Evolutionary conservation across 2,329 filamentous ascomycete genomes (phyloP).

Genomic region (Bretziella fagacearum): DNA sequence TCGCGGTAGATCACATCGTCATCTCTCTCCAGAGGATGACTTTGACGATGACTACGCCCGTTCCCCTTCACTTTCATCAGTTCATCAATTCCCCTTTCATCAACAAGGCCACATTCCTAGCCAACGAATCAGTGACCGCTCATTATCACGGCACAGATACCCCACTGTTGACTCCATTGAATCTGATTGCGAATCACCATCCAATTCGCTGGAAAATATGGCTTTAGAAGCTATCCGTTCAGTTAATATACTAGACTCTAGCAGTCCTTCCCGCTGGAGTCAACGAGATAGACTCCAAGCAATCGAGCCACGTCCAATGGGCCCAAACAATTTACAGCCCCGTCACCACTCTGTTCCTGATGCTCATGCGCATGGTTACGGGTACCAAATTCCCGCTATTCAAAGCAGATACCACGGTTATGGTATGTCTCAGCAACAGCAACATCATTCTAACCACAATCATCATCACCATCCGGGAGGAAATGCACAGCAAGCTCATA

Average conservation of each 20-base stretch:
- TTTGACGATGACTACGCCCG: constrained; percentile 3
- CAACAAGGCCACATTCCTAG: constrained; percentile 2
- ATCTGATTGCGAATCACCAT: background rate
- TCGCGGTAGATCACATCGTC: background rate
- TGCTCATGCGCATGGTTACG: background rate
- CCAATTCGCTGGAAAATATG: background rate
- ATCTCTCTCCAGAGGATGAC: background rate
- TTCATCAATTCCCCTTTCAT: constrained; percentile 2
- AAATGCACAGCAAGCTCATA: too few species aligned
- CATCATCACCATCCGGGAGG: too few species aligned
- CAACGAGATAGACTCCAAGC: background rate
- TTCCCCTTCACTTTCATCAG: constrained; percentile 2
- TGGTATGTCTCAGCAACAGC: too few species aligned
- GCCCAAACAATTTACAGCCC: background rate
- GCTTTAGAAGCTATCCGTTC: background rate
- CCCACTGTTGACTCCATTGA: constrained; percentile 2
- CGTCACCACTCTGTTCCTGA: background rate
- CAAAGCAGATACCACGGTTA: background rate
- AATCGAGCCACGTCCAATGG: background rate
- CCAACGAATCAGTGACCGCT: constrained; percentile 1
- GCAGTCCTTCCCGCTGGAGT: background rate
- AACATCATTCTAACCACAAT: too few species aligned
- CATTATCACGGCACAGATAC: background rate
- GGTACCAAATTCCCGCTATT: background rate
- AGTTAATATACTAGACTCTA: background rate